Percentiles rank a stretch among this genome's conserved stretches.
phyloP scores from a whole-genome alignment of 352 stramenopile species.

The Pythium dissimile region DNA sequence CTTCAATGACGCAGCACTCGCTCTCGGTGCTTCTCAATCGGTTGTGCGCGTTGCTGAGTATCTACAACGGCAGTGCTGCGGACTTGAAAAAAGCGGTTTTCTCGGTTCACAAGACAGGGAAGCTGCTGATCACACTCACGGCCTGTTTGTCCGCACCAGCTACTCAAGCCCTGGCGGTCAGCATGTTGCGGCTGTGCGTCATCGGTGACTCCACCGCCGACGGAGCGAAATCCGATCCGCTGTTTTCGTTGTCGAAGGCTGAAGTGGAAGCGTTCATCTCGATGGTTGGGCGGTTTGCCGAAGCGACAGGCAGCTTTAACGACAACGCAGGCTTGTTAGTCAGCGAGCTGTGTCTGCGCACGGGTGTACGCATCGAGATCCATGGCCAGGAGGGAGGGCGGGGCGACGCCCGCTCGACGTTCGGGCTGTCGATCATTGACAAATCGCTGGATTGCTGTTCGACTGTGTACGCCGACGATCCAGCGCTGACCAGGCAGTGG shows the following conservation, averaged over 20 bases:
- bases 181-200: not conserved
- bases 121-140: slow-evolving; percentile 10
- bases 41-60: slow-evolving; percentile 8
- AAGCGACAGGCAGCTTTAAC: not conserved
- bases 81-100: not conserved
- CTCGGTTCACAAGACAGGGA: slow-evolving; percentile 4
- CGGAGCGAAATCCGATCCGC: not conserved
- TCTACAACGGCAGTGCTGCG: not conserved
- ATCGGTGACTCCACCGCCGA: not conserved
- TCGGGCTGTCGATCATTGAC: not conserved
- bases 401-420: too few species aligned
- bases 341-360: not conserved
- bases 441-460: not conserved
- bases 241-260: not conserved
- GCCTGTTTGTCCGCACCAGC: not conserved
- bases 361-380: not conserved
- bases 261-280: slow-evolving; percentile 10
- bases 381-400: too few species aligned
- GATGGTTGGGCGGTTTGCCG: not conserved
- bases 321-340: not conserved
- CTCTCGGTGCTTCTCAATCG: not conserved
- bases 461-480: not conserved
- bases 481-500: slow-evolving; percentile 2
- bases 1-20: not conserved
- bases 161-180: not conserved